Evolutionary conservation across 345 rosid species (phyloP).

Genomic region (Brassica cretica): DNA sequence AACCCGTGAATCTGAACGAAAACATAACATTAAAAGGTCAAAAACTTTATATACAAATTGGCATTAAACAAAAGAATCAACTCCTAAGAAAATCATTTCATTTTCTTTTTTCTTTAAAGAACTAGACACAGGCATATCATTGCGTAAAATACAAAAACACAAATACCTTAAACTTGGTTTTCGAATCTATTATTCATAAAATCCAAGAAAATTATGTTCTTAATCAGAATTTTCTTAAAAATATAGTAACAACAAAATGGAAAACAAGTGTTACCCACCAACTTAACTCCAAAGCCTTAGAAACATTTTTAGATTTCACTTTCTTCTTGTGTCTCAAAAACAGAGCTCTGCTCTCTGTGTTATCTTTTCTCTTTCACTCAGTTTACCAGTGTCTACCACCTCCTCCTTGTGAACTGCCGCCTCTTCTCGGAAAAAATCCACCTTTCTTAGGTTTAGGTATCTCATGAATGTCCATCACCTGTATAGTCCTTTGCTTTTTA

Average conservation of each 20-base stretch:
- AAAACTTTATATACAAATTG: background rate
- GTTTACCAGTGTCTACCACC: constrained; percentile 81
- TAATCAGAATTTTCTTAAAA: background rate
- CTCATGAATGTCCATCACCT: constrained; percentile 98
- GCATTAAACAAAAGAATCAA: background rate
- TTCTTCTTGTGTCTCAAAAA: background rate
- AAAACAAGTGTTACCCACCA: constrained; percentile 42
- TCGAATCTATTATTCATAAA: constrained; percentile 15
- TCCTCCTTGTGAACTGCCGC: constrained; percentile 83
- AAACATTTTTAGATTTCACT: constrained; percentile 30
- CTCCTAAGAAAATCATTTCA: background rate
- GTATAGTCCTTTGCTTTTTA: constrained; percentile 96
- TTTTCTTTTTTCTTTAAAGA: constrained; percentile 11
- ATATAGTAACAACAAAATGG: constrained; percentile 25
- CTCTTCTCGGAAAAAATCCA: constrained; percentile 80
- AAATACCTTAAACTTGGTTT: constrained; percentile 3
- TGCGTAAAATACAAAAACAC: constrained; percentile 9
- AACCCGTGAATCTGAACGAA: background rate
- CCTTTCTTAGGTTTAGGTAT: constrained; percentile 92
- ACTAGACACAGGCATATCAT: background rate
- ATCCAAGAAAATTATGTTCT: constrained; percentile 36
- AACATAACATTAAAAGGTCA: constrained; percentile 8
- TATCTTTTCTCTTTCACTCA: constrained; percentile 11
- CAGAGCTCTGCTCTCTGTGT: background rate
- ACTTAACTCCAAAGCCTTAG: constrained; percentile 33